A percentile compares a stretch with the other conserved stretches of the same genome.
Conservation (phyloP, 331 rosid species). For the Quercus phellos region DNA sequence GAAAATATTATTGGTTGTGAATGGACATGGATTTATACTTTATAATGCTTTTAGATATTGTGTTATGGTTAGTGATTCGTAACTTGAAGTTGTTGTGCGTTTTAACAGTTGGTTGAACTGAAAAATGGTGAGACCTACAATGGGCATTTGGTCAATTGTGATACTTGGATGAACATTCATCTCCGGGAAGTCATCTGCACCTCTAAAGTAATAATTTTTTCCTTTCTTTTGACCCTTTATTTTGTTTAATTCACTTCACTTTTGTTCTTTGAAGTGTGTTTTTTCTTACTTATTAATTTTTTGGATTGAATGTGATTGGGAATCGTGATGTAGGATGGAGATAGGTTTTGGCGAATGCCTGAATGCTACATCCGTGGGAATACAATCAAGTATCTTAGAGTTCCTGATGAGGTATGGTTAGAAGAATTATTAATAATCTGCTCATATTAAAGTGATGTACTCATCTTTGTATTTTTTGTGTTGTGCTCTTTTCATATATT, state of each 20-base stretch:
- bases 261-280: neutral
- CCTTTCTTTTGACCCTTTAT: neutral
- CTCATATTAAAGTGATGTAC: neutral
- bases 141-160: constrained; percentile 96
- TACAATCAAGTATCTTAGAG: constrained; percentile 92
- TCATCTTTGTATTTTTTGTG: neutral
- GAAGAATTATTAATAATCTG: neutral
- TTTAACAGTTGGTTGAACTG: constrained; percentile 78
- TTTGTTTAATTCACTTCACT: neutral
- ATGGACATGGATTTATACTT: neutral
- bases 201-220: constrained; percentile 52
- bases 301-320: neutral
- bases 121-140: constrained; percentile 99
- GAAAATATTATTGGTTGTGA: neutral
- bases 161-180: constrained; percentile 99
- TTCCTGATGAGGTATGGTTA: constrained; percentile 88
- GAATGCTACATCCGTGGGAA: constrained; percentile 98
- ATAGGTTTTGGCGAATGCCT: constrained; percentile 98
- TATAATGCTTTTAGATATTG: neutral
- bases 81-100: constrained; percentile 10
- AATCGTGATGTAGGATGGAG: constrained; percentile 69
- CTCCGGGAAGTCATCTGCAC: constrained; percentile 98
- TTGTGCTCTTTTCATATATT: neutral
- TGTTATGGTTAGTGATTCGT: constrained; percentile 6
- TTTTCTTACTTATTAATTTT: neutral